phyloP scores from a whole-genome alignment of 805 yeast genomes.

The Nakazawaea holstii region DNA sequence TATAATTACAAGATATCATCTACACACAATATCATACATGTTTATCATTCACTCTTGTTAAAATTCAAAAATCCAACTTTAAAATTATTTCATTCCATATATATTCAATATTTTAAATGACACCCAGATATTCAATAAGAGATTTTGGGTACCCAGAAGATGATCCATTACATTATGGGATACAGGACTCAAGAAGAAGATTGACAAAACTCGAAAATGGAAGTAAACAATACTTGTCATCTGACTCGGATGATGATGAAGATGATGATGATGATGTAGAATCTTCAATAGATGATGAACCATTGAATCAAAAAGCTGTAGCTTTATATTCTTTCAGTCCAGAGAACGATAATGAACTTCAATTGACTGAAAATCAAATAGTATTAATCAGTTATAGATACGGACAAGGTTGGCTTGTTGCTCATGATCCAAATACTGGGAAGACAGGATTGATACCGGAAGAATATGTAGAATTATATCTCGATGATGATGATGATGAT shows the following conservation, averaged over 20 bases:
- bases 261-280: conserved; percentile 17
- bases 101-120: not conserved
- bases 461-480: conserved; percentile 68
- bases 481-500: conserved; percentile 24
- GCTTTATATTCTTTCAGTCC: conserved; percentile 89
- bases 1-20: too few species aligned
- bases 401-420: conserved; percentile 99
- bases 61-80: not conserved
- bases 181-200: conserved; percentile 18
- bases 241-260: conserved; percentile 12
- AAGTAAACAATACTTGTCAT: too few species aligned
- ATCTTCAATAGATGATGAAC: conserved; percentile 13
- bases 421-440: conserved; percentile 68
- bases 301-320: conserved; percentile 49
- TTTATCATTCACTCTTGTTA: too few species aligned
- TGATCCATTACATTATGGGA: conserved; percentile 71
- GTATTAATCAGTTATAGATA: conserved; percentile 86
- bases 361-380: conserved; percentile 71
- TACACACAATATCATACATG: too few species aligned
- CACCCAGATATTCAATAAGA: conserved; percentile 43
- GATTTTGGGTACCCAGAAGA: conserved; percentile 77
- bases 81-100: too few species aligned
- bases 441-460: conserved; percentile 94
- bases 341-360: conserved; percentile 90
- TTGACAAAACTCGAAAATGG: not conserved